Evolutionary conservation across 75 land plant species (phyloP).

Genomic region (Picea glauca): DNA sequence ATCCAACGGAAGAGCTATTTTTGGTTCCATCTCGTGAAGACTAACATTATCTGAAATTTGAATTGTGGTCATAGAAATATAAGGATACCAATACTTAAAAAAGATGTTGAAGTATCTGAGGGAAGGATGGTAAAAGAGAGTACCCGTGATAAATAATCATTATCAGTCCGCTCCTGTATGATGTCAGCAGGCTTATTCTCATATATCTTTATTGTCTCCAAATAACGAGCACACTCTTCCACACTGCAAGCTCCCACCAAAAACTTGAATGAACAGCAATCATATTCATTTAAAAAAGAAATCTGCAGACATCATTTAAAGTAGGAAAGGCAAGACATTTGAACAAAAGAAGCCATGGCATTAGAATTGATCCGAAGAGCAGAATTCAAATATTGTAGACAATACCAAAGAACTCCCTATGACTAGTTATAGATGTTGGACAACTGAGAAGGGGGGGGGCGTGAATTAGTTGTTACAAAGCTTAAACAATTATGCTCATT

Average conservation of each 20-base stretch:
- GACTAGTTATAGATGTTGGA: too few relatives aligned
- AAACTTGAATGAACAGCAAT: not conserved
- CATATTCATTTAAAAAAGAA: not conserved
- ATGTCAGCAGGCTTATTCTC: conserved; percentile 95
- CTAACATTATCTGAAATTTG: too few relatives aligned
- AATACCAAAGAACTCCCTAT: not conserved
- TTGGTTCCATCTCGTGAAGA: too few relatives aligned
- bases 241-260: conserved; percentile 40
- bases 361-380: not conserved
- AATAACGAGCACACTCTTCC: conserved; percentile 97
- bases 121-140: not conserved
- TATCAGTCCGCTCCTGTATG: conserved; percentile 86
- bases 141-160: conserved; percentile 94
- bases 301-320: not conserved
- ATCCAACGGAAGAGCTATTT: not conserved
- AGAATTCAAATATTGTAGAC: not conserved
- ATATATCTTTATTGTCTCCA: conserved; percentile 95
- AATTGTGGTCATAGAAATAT: too few relatives aligned
- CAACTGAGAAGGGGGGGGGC: too few relatives aligned
- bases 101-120: not conserved
- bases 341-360: not conserved
- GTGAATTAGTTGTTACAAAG: too few relatives aligned
- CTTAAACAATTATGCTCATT: too few relatives aligned
- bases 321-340: not conserved
- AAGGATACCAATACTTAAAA: not conserved